Evolutionary conservation across 495 filamentous ascomycete genomes (phyloP), one percentile per base, ranked within the genome.

Genomic region (Corynascus novoguineensis): DNA sequence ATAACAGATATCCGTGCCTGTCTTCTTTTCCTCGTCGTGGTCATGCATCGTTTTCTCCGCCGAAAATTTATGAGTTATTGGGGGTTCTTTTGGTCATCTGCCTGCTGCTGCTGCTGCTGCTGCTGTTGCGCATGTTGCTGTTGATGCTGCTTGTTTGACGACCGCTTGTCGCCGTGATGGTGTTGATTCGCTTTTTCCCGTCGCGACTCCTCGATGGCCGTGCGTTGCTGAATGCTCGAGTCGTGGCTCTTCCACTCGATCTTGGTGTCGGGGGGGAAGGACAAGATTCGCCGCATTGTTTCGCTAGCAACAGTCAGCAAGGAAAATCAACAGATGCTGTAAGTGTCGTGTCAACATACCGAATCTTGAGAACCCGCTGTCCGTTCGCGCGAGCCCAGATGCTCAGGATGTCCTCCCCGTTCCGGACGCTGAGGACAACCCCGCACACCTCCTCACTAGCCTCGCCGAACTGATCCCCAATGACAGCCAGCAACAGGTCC

Each of bases 381-480:
- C 92, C 92, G 62, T 93, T 86, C 62, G 88, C 90, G 67, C 89
- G 87, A 41, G 91, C 95, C 93, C 93, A 98, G 64, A 98, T 89
- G 75, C 90, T 96, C 69, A 98, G 80, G 38, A 97, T 92, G 66
- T 98, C 93, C 74, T 98, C 93, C 22, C 92, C 92, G 68, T 90
- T 92, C 55, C 93, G 80, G 52, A 98, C 89, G 69, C 92, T 97
- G 34, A 98, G 77, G 11, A 98, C 95, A 45, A 85, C 87, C 56
- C 93, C 93, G 64, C 93, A 97, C 35, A 98, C 86, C 68, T 97
- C 95, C 59, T 98, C 93, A 35, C 86, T 82, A 31, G 90, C 92
- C 63, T 97, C 93, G 31, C 85, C 84, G 70, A 97, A 97, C 69
- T 97, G 95, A 68, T 97, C 92, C 24, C 93, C 93, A 50, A 96